phyloP scores from a whole-genome alignment of 2,329 filamentous ascomycete species.

The Fusarium cyanostomum region DNA sequence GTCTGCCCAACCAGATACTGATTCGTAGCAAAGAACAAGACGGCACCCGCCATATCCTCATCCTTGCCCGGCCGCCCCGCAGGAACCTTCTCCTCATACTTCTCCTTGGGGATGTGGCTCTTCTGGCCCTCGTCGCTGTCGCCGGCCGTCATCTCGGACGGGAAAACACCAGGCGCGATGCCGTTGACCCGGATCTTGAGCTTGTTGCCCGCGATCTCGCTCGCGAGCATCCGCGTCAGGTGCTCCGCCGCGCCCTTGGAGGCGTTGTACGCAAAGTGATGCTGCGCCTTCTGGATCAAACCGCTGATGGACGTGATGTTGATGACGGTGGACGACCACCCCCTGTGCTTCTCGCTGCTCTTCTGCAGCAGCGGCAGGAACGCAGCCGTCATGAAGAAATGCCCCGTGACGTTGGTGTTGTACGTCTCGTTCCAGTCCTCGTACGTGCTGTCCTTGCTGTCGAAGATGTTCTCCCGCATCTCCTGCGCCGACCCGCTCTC shows the following conservation, averaged over 20 bases:
- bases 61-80: conserved; percentile 73
- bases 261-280: conserved; percentile 73
- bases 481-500: conserved; percentile 61
- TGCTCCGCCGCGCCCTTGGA: conserved; percentile 73
- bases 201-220: conserved; percentile 65
- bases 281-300: conserved; percentile 68
- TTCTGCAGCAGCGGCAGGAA: conserved; percentile 70
- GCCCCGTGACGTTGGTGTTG: conserved; percentile 77
- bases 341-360: conserved; percentile 52
- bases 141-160: conserved; percentile 75
- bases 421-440: conserved; percentile 79
- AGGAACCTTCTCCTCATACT: conserved; percentile 69
- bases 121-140: conserved; percentile 62
- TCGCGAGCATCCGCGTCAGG: conserved; percentile 70
- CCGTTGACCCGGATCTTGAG: conserved; percentile 75
- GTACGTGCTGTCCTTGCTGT: conserved; percentile 65
- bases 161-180: conserved; percentile 76
- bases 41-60: conserved; percentile 74
- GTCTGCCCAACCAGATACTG: conserved; percentile 58
- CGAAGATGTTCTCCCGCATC: conserved; percentile 72
- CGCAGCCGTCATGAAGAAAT: conserved; percentile 71
- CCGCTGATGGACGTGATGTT: conserved; percentile 76
- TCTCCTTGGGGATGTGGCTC: conserved; percentile 65
- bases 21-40: conserved; percentile 62
- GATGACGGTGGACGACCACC: conserved; percentile 68